Evolutionary conservation across 2,329 filamentous ascomycete species (phyloP).

Genomic region (Cercospora sp.): DNA sequence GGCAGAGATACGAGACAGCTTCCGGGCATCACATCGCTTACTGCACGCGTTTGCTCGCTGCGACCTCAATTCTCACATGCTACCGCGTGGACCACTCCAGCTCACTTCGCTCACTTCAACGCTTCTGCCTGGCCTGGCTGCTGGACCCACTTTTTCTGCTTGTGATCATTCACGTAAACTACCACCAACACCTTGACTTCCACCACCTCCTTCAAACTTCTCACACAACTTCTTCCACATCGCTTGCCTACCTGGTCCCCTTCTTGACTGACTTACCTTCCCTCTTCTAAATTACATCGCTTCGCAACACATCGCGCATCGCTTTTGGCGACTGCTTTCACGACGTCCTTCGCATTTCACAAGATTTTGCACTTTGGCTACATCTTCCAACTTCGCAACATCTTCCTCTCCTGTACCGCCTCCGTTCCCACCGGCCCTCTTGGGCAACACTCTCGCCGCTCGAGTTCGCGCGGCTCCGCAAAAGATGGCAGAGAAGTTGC

Average conservation of each 20-base stretch:
- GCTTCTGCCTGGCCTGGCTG: neutral
- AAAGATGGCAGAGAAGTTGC: neutral
- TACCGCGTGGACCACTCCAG: neutral
- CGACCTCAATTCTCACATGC: neutral
- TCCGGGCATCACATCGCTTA: neutral
- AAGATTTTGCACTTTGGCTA: neutral
- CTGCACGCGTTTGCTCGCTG: neutral
- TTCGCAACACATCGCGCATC: neutral
- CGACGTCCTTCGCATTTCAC: neutral
- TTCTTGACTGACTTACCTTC: neutral
- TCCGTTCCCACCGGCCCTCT: neutral
- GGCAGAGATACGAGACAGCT: neutral
- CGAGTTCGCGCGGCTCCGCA: neutral
- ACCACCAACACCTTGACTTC: neutral
- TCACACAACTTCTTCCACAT: neutral
- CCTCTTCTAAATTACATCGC: neutral
- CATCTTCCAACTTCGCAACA: neutral
- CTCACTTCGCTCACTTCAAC: neutral
- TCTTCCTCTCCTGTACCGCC: neutral
- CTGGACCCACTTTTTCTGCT: neutral
- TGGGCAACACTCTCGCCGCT: neutral
- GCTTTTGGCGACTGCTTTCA: neutral
- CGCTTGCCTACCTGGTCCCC: neutral
- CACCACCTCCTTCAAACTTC: neutral
- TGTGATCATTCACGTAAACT: neutral